Base-by-base conservation (phyloP, 2,329 filamentous ascomycete species). In the Drechslerella dactyloides region DNA sequence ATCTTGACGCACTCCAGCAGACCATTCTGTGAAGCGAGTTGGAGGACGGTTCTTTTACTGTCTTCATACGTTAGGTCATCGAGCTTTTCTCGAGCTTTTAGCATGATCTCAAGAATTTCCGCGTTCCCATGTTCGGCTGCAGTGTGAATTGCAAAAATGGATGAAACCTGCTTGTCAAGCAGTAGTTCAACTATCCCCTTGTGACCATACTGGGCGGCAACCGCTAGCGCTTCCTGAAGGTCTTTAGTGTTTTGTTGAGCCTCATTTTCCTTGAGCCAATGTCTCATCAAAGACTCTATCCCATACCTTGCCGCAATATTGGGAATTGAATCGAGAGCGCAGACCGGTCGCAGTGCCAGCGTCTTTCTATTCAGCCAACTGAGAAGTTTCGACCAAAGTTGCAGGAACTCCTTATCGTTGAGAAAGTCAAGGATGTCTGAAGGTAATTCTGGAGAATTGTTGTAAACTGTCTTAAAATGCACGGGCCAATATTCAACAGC, bases 401-500 rank as follows among this genome's bases (percentile, higher is more conserved):
- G 44, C 17, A 48, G 17, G 11, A 21, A 48, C 8, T 21, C 17
- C 19, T 2, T 4, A 21, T 48, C 44, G 15, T 48, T 19, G 8
- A 48, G 8, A 21, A 21, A 48, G 3, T 11, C 17, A 3, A 21
- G 8, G 21, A 48, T 11, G 6, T 48, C n/a, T 4, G 15, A 8
- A 6, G 44, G 44, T 21, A 48, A 19, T 19, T 48, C 19, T 10
- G 44, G 6, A 21, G 4, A 5, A 23, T 19, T 17, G 8, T 19
- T 19, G 11, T 21, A 48, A 3, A 5, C 44, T 17, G 21, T 19
- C 44, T 48, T 21, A 19, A 19, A 48, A 23, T 48, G 44, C 19
- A 23, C 44, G 15, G 44, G 44, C 44, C 44, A 48, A 21, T 5
- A 48, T 48, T 48, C 44, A 21, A 48, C 44, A 48, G 44, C 44